These are phyloP conservation scores for Suhomyces xylopsoci DNA, from an alignment of 805 yeast species.

Conservation along the genomic window DNA sequence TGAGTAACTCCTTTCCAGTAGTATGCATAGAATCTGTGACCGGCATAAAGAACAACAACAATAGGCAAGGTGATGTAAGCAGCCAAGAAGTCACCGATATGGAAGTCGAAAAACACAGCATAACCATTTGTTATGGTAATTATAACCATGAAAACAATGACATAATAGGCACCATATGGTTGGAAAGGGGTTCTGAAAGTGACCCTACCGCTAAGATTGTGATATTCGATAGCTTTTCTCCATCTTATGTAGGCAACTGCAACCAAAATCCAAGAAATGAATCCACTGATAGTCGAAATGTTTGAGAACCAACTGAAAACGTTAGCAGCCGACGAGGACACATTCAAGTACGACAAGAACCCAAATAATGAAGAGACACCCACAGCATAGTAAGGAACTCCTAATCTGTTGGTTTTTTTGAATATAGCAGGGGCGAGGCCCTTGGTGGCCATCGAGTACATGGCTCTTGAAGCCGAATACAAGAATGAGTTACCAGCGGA, in stretches of 20 bases:
- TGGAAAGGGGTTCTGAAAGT: conserved; percentile 56
- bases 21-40: conserved; percentile 50
- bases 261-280: conserved; percentile 59
- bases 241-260: conserved; percentile 55
- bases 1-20: conserved; percentile 21
- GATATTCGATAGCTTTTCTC: conserved; percentile 59
- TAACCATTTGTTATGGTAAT: conserved; percentile 71
- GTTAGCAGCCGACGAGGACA: conserved; percentile 47
- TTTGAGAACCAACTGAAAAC: conserved; percentile 67
- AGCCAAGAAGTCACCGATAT: conserved; percentile 59
- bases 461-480: conserved; percentile 63
- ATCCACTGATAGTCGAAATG: conserved; percentile 64
- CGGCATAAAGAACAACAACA: conserved; percentile 50
- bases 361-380: conserved; percentile 33
- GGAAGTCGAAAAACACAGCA: conserved; percentile 60
- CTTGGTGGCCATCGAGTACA: conserved; percentile 46
- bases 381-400: conserved; percentile 41
- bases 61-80: conserved; percentile 68
- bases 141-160: conserved; percentile 47
- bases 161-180: conserved; percentile 57
- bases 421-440: conserved; percentile 57
- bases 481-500: conserved; percentile 53
- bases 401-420: conserved; percentile 36
- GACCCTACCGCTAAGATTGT: conserved; percentile 52
- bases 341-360: conserved; percentile 53